Base-by-base conservation (phyloP, 805 yeast genomes). In the Spathaspora arborariae region DNA sequence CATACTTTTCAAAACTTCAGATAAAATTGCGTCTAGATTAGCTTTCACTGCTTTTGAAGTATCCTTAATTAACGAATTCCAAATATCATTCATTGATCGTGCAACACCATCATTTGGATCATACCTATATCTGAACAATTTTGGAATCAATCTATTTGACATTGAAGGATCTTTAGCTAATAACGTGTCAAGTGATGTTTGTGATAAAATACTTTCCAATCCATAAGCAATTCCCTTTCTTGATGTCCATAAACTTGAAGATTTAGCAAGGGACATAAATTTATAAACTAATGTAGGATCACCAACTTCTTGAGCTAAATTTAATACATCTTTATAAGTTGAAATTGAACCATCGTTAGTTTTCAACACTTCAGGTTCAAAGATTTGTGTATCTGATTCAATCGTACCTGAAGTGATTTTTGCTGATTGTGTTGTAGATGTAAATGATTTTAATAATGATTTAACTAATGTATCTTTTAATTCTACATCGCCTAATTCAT, bases 201-300 rank as follows among this genome's bases (percentile, higher is more conserved):
- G 88, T 2, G 96, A 84, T 61, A 92, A 68, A 39, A 92, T 84
- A 0, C 88, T 82, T 8, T 96, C 92, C 33, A 92, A 72, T 0
- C 98, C 97, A 68, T 88, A 92, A 0, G 98, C 98, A 57, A 90
- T 82, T 44, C 98, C 99, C 53, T 87, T 88, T 60, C 96, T 75
- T 0, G 97, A 87, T 0, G 95, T 80, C 99, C 99, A 92, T 18
- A 91, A 65, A 0, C 94, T 82, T 0, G 96, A 88, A 44, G 84
- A 84, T 51, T 88, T 84, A 0, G 97, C 96, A 47, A 92, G 68
- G 0, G 96, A 82, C 97, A 92, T 89, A 62, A 92, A 92, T 59
- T 89, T 88, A 65, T 92, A 92, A 4, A 92, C 97, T 53, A 92
- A 76, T 53, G 94, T 80, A 11, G 98, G 96, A 64, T 92, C 97